These are phyloP conservation scores for Coniferiporia weirii DNA, from an alignment of 1,284 basidiomycete species.

Conservation along the genomic window DNA sequence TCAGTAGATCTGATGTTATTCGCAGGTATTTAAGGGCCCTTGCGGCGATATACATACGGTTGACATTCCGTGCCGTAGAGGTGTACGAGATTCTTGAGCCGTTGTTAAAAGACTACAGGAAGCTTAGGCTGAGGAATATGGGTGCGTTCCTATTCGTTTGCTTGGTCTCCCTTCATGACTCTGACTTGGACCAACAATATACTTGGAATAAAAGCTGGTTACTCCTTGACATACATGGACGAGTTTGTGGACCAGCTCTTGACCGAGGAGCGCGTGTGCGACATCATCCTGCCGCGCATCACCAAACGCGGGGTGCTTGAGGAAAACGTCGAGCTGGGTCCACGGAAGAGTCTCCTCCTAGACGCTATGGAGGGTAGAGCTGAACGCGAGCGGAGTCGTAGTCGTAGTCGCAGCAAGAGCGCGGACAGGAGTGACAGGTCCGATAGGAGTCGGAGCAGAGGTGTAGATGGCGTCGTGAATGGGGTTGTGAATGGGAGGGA, in stretches of 20 bases:
- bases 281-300: slow-evolving; percentile 91
- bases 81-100: slow-evolving; percentile 94
- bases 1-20: not conserved
- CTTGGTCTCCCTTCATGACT: slow-evolving; percentile 2
- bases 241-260: slow-evolving; percentile 87
- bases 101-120: slow-evolving; percentile 88
- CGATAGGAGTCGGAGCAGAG: slow-evolving; percentile 23
- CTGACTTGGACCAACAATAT: not conserved
- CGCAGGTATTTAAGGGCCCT: slow-evolving; percentile 87
- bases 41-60: slow-evolving; percentile 90
- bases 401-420: slow-evolving; percentile 32
- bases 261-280: slow-evolving; percentile 89
- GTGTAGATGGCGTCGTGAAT: slow-evolving; percentile 26
- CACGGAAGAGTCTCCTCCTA: slow-evolving; percentile 74
- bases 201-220: slow-evolving; percentile 54
- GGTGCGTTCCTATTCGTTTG: slow-evolving; percentile 44
- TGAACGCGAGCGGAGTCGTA: slow-evolving; percentile 27
- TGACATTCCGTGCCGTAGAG: slow-evolving; percentile 88
- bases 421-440: slow-evolving; percentile 8
- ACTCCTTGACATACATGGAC: slow-evolving; percentile 83
- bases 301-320: slow-evolving; percentile 85
- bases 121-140: slow-evolving; percentile 78
- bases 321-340: slow-evolving; percentile 85
- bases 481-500: not conserved
- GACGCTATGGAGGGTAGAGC: slow-evolving; percentile 75